Percentiles rank a stretch among this genome's conserved stretches.
Conservation (phyloP, 2,329 filamentous ascomycete genomes). For the Talaromyces sp. region DNA sequence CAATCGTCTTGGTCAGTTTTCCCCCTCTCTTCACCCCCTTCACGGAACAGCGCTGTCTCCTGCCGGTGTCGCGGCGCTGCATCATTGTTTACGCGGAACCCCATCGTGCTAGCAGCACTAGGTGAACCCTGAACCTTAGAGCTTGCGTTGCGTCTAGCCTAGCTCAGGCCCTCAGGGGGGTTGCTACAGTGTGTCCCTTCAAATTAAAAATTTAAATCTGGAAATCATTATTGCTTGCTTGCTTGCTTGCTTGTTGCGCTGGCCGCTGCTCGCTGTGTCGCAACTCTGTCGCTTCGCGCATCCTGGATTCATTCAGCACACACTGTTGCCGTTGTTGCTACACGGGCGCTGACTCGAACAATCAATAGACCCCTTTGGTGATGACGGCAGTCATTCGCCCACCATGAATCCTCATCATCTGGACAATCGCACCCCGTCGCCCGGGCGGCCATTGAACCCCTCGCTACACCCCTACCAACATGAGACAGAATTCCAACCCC, state of each 20-base stretch:
- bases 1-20: conserved; percentile 12
- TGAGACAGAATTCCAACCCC: conserved; percentile 61
- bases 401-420: conserved; percentile 51
- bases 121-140: neutral
- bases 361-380: conserved; percentile 34
- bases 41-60: neutral
- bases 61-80: neutral
- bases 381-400: conserved; percentile 38
- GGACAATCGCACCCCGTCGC: conserved; percentile 63
- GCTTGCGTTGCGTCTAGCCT: neutral
- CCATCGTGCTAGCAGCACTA: neutral
- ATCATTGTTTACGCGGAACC: conserved; percentile 9
- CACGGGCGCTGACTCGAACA: conserved; percentile 8
- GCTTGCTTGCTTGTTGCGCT: neutral
- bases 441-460: conserved; percentile 67
- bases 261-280: neutral
- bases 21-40: neutral
- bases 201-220: neutral
- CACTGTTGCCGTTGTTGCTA: neutral
- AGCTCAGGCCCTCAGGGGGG: neutral
- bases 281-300: neutral
- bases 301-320: neutral
- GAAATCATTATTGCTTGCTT: neutral
- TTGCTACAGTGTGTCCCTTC: neutral
- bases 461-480: conserved; percentile 69